phyloP scores from a whole-genome alignment of 345 rosid species.

The Noccaea caerulescens region DNA sequence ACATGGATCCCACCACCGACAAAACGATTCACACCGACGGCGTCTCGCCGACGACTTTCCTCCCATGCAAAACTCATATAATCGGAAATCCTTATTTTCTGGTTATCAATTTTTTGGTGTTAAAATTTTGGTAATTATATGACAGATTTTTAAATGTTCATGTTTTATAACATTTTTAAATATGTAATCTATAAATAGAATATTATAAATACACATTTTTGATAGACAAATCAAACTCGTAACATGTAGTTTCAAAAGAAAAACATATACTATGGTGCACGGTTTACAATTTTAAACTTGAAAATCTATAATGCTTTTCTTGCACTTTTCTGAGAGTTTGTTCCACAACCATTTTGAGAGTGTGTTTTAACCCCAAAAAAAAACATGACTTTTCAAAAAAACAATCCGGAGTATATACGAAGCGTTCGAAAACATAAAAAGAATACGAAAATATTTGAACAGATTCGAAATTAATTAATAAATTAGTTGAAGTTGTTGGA shows the following conservation, averaged over 20 bases:
- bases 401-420: too few species aligned
- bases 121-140: not conserved
- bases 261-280: too few species aligned
- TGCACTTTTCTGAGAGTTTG: not conserved
- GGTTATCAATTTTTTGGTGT: too few species aligned
- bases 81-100: not conserved
- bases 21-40: conserved; percentile 38
- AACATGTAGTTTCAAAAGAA: too few species aligned
- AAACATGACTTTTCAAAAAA: too few species aligned
- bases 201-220: too few species aligned
- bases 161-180: not conserved
- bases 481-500: not conserved
- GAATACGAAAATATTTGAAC: not conserved
- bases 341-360: not conserved
- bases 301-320: not conserved
- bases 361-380: too few species aligned
- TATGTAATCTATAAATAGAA: too few species aligned
- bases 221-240: not conserved
- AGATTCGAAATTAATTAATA: conserved; percentile 6
- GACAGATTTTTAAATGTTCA: not conserved
- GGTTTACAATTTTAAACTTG: not conserved
- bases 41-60: conserved; percentile 19
- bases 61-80: conserved; percentile 26
- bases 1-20: conserved; percentile 44
- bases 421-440: not conserved